A percentile compares a stretch with the other conserved stretches of the same genome.
Conservation (phyloP, 2,329 filamentous ascomycete genomes). For the Arthrobotrys megalospora region DNA sequence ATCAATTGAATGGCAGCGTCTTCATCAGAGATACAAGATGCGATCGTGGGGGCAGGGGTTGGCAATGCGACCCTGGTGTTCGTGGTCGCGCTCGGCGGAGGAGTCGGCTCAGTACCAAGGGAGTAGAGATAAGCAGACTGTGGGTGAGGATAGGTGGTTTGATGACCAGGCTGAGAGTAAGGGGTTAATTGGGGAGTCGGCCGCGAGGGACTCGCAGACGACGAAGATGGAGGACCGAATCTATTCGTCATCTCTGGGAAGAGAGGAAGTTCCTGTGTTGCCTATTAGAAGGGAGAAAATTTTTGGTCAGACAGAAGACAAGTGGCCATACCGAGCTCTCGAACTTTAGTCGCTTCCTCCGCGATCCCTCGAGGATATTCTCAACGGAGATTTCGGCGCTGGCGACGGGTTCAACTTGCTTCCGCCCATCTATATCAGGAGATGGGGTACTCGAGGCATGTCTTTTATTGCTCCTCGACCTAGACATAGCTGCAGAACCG, state of each 20-base stretch:
- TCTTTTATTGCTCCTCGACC: constrained; percentile 72
- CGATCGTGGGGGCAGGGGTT: constrained; percentile 96
- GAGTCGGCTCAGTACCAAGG: constrained; percentile 56
- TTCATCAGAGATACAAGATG: constrained; percentile 97
- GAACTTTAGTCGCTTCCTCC: constrained; percentile 93
- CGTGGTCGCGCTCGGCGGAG: constrained; percentile 67
- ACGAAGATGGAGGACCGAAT: constrained; percentile 69
- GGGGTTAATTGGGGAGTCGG: constrained; percentile 60
- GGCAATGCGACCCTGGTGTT: constrained; percentile 77
- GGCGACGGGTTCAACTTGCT: constrained; percentile 78
- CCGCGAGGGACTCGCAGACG: constrained; percentile 67
- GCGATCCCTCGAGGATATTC: constrained; percentile 96
- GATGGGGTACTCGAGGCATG: constrained; percentile 48
- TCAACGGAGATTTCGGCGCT: constrained; percentile 96
- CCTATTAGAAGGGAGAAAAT: constrained; percentile 39
- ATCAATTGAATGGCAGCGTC: constrained; percentile 98
- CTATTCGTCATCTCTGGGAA: constrained; percentile 70
- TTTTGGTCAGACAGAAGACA: constrained; percentile 18
- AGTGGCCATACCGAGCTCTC: constrained; percentile 89
- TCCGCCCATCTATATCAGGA: constrained; percentile 38
- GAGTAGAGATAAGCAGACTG: constrained; percentile 60
- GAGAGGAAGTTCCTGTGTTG: constrained; percentile 85
- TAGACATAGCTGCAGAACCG: constrained; percentile 45
- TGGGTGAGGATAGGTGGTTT: constrained; percentile 47
- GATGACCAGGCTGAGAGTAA: constrained; percentile 58